Base-by-base conservation (phyloP, 345 rosid species). In the Brassica juncea region DNA sequence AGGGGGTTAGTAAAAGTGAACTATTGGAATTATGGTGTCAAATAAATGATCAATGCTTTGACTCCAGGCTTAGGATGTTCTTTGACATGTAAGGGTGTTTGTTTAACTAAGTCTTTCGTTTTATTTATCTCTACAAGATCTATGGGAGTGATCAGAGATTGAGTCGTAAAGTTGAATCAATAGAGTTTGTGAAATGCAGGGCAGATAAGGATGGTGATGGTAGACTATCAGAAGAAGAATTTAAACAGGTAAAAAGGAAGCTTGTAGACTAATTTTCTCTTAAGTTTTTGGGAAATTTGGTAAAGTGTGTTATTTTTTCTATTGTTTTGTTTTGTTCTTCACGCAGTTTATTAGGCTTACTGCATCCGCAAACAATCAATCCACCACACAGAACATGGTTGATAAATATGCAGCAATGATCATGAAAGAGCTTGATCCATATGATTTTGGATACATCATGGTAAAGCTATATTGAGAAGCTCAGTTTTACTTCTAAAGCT, bases 161-260 rank as follows among this genome's bases (percentile, higher is more conserved):
- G 19, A 32, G 27, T n/a, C 25, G 39, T 11, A 30, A 55, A 30
- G 61, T 30, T 73, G 4, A 21, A 8, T 8, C 8, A 65, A 52
- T 31, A 74, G 25, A 2, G 54, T 68, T 76, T 28, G 28, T 16
- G 8, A 72, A 47, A 55, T 79, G 82, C 84, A 90, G 92, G 86
- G 93, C 83, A 10, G 89, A 89, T 84, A 91, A 89, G 83, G 87
- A 87, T 80, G 87, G 85, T 4, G 89, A 89, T 86, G 88, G 90
- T 15, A 85, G 89, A 82, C 81, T 91, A 47, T 84, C 89, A 11
- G 84, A 84, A 70, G 82, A 81, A 10, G 89, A 91, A 84, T 84
- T 91, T 70, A 84, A 28, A 77, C 88, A 89, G 88, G 95, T 90
- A 54, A 54, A n/a, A 5, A 11, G n/a, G 52, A 44, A 44, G 52